Conservation (phyloP, 805 yeast species). For the Nakazawaea ishiwadae region DNA sequence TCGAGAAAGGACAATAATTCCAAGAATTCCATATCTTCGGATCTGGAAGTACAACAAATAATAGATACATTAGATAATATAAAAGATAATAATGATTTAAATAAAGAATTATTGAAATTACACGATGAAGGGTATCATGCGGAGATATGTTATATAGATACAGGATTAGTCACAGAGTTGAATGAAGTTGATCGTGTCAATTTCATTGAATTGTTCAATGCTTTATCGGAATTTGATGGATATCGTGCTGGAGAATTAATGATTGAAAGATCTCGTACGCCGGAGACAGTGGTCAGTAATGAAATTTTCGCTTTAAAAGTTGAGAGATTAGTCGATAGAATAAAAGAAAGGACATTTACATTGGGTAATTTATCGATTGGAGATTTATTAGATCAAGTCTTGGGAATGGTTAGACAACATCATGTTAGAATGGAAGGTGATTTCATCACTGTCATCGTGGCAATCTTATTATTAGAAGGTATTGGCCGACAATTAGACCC, state of each 20-base stretch:
- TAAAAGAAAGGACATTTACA: constrained; percentile 85
- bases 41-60: constrained; percentile 40
- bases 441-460: constrained; percentile 91
- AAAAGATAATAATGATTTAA: constrained; percentile 30
- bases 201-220: constrained; percentile 83
- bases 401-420: constrained; percentile 86
- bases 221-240: constrained; percentile 90
- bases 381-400: constrained; percentile 79
- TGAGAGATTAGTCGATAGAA: constrained; percentile 72
- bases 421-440: constrained; percentile 98
- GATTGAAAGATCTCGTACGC: constrained; percentile 93
- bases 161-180: constrained; percentile 90
- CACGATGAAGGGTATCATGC: constrained; percentile 65
- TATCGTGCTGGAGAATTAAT: constrained; percentile 91
- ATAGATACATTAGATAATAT: constrained; percentile 34
- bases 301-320: constrained; percentile 88
- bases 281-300: constrained; percentile 81
- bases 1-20: background rate
- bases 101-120: constrained; percentile 38
- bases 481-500: constrained; percentile 95
- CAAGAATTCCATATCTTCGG: constrained; percentile 36
- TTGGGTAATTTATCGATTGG: constrained; percentile 91
- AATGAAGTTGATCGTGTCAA: constrained; percentile 73
- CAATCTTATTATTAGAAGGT: constrained; percentile 87
- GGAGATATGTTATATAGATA: constrained; percentile 86